Conservation (phyloP, 2,329 filamentous ascomycete species). For the Epichloe hybrida region DNA sequence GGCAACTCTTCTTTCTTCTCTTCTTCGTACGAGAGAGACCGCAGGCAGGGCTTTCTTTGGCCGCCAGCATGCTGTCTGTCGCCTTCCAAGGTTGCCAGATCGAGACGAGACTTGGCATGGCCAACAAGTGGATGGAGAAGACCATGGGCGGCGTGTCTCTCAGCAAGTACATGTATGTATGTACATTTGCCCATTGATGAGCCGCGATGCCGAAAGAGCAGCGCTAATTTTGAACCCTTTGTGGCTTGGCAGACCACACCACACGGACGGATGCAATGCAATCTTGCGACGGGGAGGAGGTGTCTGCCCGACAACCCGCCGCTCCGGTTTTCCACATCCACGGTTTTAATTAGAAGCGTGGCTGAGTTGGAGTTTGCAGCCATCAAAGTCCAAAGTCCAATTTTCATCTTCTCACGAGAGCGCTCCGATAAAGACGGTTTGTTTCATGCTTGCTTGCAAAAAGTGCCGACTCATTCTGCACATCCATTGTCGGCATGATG, state of each 20-base stretch:
- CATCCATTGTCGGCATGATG: not conserved
- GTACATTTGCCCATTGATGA: conserved; percentile 2
- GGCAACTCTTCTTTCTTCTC: not conserved
- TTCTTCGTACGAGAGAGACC: not conserved
- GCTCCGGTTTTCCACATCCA: too few relatives aligned
- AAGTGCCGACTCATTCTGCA: not conserved
- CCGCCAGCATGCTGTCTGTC: not conserved
- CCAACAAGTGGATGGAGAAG: not conserved
- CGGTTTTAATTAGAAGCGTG: too few relatives aligned
- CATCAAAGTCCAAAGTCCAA: too few relatives aligned
- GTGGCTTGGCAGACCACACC: too few relatives aligned
- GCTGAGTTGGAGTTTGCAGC: too few relatives aligned
- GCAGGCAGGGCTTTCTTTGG: not conserved
- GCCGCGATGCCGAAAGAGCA: conserved; percentile 2
- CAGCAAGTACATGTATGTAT: not conserved
- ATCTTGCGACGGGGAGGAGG: too few relatives aligned
- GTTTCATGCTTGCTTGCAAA: too few relatives aligned
- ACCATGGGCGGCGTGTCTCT: too few relatives aligned
- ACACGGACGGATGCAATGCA: too few relatives aligned
- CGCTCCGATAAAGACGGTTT: too few relatives aligned
- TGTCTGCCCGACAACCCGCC: too few relatives aligned
- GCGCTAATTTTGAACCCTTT: not conserved
- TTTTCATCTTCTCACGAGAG: too few relatives aligned
- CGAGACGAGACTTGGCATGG: not conserved
- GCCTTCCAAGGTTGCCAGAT: not conserved